These are phyloP conservation scores for Pseudogymnoascus sp. DNA, from an alignment of 2,329 filamentous ascomycete species.

Conservation along the genomic window DNA sequence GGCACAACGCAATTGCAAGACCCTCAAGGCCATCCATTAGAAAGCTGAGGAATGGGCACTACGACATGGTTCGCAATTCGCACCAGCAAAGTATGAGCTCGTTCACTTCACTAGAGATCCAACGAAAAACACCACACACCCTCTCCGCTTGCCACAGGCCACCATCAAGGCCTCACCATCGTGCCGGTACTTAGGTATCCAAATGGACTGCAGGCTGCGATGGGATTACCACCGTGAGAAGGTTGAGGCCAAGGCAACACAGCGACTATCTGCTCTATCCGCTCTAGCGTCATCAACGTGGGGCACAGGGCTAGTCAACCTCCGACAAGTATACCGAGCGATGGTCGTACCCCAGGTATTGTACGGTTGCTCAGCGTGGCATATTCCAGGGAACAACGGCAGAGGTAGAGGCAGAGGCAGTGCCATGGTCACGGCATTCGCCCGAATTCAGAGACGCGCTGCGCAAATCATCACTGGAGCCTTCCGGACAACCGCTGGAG, in stretches of 20 bases:
- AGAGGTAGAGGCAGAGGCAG: conserved; percentile 13
- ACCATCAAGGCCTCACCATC: neutral
- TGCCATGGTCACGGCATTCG: conserved; percentile 6
- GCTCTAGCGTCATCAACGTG: conserved; percentile 16
- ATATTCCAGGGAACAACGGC: conserved; percentile 13
- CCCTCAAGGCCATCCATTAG: neutral
- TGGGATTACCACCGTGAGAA: conserved; percentile 11
- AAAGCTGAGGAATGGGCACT: conserved; percentile 13
- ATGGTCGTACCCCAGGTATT: conserved; percentile 27
- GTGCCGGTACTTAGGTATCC: neutral
- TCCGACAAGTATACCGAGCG: conserved; percentile 25
- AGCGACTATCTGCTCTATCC: conserved; percentile 15
- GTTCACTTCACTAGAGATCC: conserved; percentile 13
- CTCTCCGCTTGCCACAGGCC: conserved; percentile 7
- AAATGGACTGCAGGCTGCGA: conserved; percentile 10
- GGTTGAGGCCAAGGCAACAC: conserved; percentile 15
- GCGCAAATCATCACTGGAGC: conserved; percentile 21
- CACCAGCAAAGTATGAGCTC: conserved; percentile 13
- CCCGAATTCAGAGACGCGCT: conserved; percentile 21
- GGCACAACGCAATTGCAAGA: too few species aligned
- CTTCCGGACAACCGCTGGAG: conserved; percentile 21
- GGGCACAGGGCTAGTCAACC: conserved; percentile 17
- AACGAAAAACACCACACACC: too few species aligned
- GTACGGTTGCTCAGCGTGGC: conserved; percentile 26
- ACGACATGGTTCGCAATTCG: conserved; percentile 13